Base-by-base conservation (phyloP, 225 moss, liverwort and hornwort species). In the Sphagnum contortum region DNA sequence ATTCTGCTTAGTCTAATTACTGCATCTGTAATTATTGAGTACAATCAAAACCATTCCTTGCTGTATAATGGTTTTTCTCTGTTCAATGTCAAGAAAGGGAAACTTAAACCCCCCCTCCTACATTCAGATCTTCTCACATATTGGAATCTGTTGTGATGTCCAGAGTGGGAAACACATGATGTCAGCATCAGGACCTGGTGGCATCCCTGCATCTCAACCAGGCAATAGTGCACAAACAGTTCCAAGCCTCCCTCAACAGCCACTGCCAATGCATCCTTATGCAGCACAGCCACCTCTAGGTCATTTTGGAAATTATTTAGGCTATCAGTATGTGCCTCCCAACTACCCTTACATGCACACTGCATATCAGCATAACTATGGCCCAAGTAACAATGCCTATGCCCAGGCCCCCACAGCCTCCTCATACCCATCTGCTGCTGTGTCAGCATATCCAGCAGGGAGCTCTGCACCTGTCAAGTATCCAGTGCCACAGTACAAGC, bases 281-380 rank as follows among this genome's bases (percentile, higher is more conserved):
- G 13, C 87, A n/a, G 75, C 87, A 52, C 92, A 96, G 75, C 89
- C 91, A 45, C 96, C 90, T 55, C 74, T 90, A 0, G 81, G 82
- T 47, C 95, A 87, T 74, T 84, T 81, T 51, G 79, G 79, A 14
- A 87, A 82, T 48, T 75, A 85, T 53, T 71, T 93, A 77, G 87
- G 93, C 12, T 98, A 98, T 48, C 93, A 91, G 82, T 89, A 90
- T 55, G 46, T 92, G 67, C 81, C 88, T 44, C 84, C 84, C 49
- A 85, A 60, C n/a, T 98, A 87, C 54, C 78, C 93, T 2, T 98
- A 91, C 13, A 44, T 98, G 87, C 96, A 98, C 68, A 67, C 89
- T 61, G 87, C 90, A 0, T 98, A 93, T 63, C 96, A 90, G 73
- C 92, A 84, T 67, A 74, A 77, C 49, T 98, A 87, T 75, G 82